Evolutionary conservation across 225 moss, liverwort and hornwort species (phyloP), one percentile per base, ranked within the genome.

Genomic region (Polytrichum commune): DNA sequence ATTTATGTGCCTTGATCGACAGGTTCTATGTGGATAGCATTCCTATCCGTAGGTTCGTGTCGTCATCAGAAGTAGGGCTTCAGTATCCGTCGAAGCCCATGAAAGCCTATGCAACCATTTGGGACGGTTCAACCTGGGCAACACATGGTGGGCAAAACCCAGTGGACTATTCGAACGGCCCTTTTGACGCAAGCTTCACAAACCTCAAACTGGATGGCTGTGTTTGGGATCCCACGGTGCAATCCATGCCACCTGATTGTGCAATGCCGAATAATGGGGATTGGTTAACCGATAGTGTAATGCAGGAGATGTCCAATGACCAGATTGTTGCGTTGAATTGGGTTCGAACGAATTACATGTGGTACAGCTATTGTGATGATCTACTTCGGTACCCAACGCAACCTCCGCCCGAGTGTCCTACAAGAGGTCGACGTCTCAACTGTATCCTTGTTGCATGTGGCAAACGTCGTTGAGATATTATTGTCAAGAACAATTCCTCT

Each of bases 121-220:
- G 93, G 96, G 96, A 96, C 70, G 96, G 90, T 22, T 96, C 96
- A 19, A 74, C 73, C 53, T 96, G 96, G 96, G 96, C 96, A 2
- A 96, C 96, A 29, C 90, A 96, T 78, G 96, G 96, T 29, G 96
- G 96, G 26, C 83, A 77, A 76, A 92, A 86, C 71, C 90, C 88
- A 5, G 96, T 93, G 24, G 85, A 96, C 69, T 96, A 96, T 56
- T 82, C 80, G 30, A 73, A 83, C 29, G 90, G 85, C 23, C 96
- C 95, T 6, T 93, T 87, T 63, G 86, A 87, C 65, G 93, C 88
- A 64, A 84, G 58, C 29, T 96, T 90, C 72, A 89, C 84, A 62
- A 83, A 96, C 55, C 64, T 96, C 5, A 90, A 84, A 78, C 25
- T 96, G 38, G 91, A 92, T 74, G 96, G 96, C 23, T 96, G 96